Evolutionary conservation across 192 early-diverging fungal species (phyloP), one percentile per base, ranked within the genome.

Genomic region (Mortierella alpina): DNA sequence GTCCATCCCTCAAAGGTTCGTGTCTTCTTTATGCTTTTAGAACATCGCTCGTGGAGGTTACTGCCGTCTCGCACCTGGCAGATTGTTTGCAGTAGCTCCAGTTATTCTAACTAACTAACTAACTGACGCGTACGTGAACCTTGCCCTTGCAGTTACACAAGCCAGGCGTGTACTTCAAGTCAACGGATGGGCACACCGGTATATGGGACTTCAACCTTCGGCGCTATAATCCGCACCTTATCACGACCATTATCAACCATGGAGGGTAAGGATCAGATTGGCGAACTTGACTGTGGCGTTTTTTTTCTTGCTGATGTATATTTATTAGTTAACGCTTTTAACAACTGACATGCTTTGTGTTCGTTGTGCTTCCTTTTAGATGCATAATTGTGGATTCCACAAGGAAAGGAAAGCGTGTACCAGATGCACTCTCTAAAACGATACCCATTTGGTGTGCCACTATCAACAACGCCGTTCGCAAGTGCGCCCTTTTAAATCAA

Each of bases 341-440:
- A 31, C 31, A 31, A 31, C 31, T 31, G 31, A 3, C 31, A 31
- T 31, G 31, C 3, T 31, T 31, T 31, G 31, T 31, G 31, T 31
- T 31, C 31, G 31, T 31, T 31, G 31, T 31, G 31, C 31, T 31
- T 3, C 31, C 31, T 31, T 31, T 3, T 69, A 94, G 93, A 31
- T 91, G 90, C 72, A 87, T 97, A 0, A 90, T 97, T 22, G 95
- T 97, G 4, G 96, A 97, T 76, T 94, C 94, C 3, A 97, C 96
- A 42, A 84, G 95, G 10, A 82, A 87, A 41, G 96, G 96, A 5
- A 97, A 97, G 68, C 59, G 88, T 7, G 88, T 97, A 55, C 95
- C 96, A 0, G 96, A 97, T 78, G 86, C 91, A 9, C 74, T 96
- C 22, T 87, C 93, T 17, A 94, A 95, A 57, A 97, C 96, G 0